Evolutionary conservation across 768 basidiomycete species (phyloP).

Genomic region (Scleroderma bovista): DNA sequence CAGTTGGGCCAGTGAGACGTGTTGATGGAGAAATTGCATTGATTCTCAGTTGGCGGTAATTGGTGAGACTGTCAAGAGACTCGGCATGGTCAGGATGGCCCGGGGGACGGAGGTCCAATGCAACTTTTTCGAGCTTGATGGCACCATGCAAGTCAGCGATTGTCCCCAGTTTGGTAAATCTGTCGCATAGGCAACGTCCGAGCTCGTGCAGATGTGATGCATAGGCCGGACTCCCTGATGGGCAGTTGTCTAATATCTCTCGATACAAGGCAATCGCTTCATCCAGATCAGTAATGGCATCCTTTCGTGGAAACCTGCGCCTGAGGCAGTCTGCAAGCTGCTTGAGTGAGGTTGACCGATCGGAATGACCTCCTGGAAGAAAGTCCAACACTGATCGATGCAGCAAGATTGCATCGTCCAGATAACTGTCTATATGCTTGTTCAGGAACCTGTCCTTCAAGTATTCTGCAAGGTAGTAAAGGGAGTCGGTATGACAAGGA

Average conservation of each 20-base stretch:
- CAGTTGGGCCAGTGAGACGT: not conserved
- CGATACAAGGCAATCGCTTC: conserved; percentile 2
- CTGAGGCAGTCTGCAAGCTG: too few species aligned
- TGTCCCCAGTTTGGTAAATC: not conserved
- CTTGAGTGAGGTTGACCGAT: too few species aligned
- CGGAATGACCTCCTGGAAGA: too few species aligned
- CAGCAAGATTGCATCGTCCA: too few species aligned
- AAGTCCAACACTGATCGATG: too few species aligned
- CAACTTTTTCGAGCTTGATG: not conserved
- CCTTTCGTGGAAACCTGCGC: not conserved
- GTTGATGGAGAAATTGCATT: not conserved
- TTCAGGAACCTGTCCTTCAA: too few species aligned
- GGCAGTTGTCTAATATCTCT: not conserved
- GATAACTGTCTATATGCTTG: too few species aligned
- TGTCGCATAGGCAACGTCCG: not conserved
- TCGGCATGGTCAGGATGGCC: not conserved
- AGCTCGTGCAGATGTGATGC: not conserved
- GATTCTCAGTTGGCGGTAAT: not conserved
- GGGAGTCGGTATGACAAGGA: not conserved
- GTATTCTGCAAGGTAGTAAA: too few species aligned
- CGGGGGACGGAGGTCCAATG: not conserved
- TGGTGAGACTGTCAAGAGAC: not conserved
- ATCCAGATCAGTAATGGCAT: not conserved
- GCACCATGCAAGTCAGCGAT: not conserved
- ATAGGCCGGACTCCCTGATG: conserved; percentile 3